Base-by-base conservation (phyloP, 2,329 filamentous ascomycete species). In the Fusarium haematococcum region DNA sequence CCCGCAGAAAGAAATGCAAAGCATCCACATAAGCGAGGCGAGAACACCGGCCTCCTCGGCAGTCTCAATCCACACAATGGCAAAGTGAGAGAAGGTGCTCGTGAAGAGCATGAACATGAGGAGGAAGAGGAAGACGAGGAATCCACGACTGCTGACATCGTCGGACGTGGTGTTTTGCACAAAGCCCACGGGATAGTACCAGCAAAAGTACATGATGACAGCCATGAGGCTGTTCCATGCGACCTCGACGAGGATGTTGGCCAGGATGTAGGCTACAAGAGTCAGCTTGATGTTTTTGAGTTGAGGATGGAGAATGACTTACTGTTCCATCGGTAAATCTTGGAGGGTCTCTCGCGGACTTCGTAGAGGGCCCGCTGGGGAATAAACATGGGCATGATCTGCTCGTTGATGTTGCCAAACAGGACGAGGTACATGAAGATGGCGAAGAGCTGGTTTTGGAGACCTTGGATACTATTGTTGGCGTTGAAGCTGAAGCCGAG, bases 341-440 rank as follows among this genome's bases (percentile, higher is more conserved):
- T 91, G 16, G 89, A 91, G 0, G 91, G 91, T 2, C 91, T 86
- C 80, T 94, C 92, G 20, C 91, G 90, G 6, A 89, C 90, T 81
- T 93, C 91, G 78, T 93, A 94, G 0, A 93, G 82, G 1, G 88
- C 85, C 35, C 92, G 89, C 76, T 93, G 91, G 0, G 89, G 88
- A 54, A 93, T 88, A 75, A 93, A 93, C 75, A 91, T 90, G 5
- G 91, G 91, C 91, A 93, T 93, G n/a, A 91, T 89, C 70, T 91
- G 89, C 69, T 91, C 87, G 6, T 88, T 86, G 37, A 92, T 57
- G 25, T 73, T 78, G 57, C 88, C 88, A 78, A 94, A 94, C 78
- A 93, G 90, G n/a, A 90, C 92, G 70, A 89, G 83, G 56, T 91
- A 83, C 90, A 93, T 91, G 81, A 94, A 94, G 54, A 92, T 90